phyloP scores from a whole-genome alignment of 306 rosid species.

The Glycine latifolia region DNA sequence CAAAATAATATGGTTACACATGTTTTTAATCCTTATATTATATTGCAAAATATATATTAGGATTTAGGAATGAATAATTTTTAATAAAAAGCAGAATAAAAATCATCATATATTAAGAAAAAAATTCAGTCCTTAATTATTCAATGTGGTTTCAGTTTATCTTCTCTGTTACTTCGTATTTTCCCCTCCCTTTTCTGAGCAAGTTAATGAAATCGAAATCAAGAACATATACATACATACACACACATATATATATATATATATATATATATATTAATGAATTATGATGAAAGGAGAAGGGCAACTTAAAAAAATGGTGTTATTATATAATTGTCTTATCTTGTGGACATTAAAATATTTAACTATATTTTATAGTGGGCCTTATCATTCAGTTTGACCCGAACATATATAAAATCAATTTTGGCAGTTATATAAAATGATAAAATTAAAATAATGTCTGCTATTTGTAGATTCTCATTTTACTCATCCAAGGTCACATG shows the following conservation, averaged over 20 bases:
- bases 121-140: too few species aligned
- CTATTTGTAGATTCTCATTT: slow-evolving; percentile 17
- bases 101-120: not conserved
- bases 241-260: too few species aligned
- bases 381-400: slow-evolving; percentile 50
- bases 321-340: slow-evolving; percentile 33
- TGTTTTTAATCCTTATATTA: not conserved
- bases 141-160: not conserved
- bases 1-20: not conserved
- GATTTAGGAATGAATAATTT: not conserved
- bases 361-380: slow-evolving; percentile 46
- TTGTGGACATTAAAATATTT: slow-evolving; percentile 39
- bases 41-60: not conserved
- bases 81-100: not conserved
- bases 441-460: slow-evolving; percentile 5
- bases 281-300: slow-evolving; percentile 17
- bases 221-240: not conserved
- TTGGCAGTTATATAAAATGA: slow-evolving; percentile 48
- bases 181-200: not conserved
- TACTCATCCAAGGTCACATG: not conserved
- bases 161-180: not conserved
- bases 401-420: slow-evolving; percentile 43
- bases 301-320: slow-evolving; percentile 29
- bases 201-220: not conserved
- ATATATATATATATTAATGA: not conserved